Evolutionary conservation across 2,329 filamentous ascomycete genomes (phyloP).

Genomic region (Lasiodiplodia theobromae): DNA sequence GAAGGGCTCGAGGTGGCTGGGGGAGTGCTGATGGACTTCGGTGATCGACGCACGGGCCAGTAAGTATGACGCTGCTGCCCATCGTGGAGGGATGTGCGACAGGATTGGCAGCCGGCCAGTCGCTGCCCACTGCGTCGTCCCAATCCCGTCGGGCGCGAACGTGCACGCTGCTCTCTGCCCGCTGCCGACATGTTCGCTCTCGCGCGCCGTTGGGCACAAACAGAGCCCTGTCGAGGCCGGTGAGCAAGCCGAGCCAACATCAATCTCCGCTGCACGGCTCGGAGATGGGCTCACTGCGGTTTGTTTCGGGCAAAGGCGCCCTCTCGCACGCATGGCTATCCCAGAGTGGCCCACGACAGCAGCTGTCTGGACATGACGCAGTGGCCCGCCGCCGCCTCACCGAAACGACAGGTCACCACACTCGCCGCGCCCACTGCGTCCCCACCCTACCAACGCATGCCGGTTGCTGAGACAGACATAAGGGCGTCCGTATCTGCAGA

Average conservation of each 20-base stretch:
- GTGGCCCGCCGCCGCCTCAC: constrained; percentile 21
- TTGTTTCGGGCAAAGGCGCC: constrained; percentile 18
- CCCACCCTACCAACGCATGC: constrained; percentile 13
- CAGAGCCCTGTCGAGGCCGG: neutral
- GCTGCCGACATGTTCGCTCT: neutral
- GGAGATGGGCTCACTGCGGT: constrained; percentile 9
- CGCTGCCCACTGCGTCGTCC: constrained; percentile 18
- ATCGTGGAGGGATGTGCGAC: constrained; percentile 20
- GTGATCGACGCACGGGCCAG: constrained; percentile 7
- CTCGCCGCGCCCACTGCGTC: neutral
- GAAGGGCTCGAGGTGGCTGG: neutral
- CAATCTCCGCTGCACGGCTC: constrained; percentile 19
- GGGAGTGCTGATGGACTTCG: neutral
- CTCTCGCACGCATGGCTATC: constrained; percentile 20
- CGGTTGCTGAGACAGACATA: constrained; percentile 19
- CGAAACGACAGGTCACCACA: constrained; percentile 19
- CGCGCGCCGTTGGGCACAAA: constrained; percentile 18
- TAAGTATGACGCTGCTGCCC: constrained; percentile 11
- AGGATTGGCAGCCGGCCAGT: constrained; percentile 21
- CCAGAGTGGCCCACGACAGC: constrained; percentile 24
- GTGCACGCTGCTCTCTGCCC: constrained; percentile 6
- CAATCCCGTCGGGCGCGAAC: constrained; percentile 19
- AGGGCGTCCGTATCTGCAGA: constrained; percentile 20
- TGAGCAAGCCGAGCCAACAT: constrained; percentile 5
- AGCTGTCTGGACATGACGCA: constrained; percentile 12